Evolutionary conservation across 2,329 filamentous ascomycete genomes (phyloP).

Genomic region (Fusarium scirpi): DNA sequence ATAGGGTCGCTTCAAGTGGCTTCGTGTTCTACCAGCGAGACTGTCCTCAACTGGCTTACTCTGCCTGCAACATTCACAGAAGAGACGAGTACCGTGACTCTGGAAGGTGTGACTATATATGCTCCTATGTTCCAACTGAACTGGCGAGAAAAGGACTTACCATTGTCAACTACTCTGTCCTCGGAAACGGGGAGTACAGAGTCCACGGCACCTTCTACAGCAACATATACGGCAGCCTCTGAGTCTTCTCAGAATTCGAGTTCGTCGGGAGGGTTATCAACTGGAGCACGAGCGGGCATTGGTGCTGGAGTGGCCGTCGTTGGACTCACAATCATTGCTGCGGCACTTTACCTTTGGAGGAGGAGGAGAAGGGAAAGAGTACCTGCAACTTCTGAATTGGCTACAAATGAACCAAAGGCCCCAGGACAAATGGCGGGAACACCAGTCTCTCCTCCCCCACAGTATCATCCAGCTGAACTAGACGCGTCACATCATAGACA

Average conservation of each 20-base stretch:
- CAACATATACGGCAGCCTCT: no score
- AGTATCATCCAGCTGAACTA: background rate
- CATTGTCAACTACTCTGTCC: background rate
- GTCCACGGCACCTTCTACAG: no score
- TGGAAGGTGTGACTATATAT: background rate
- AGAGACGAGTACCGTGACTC: background rate
- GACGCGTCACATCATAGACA: background rate
- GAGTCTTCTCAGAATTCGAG: no score
- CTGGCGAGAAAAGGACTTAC: background rate
- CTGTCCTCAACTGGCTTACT: no score
- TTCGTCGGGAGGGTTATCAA: background rate
- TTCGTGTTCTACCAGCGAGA: no score
- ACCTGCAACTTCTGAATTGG: background rate
- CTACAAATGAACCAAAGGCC: background rate
- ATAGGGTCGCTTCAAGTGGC: no score
- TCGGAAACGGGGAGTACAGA: no score
- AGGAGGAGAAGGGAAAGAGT: background rate
- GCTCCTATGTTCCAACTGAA: background rate
- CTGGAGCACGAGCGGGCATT: background rate
- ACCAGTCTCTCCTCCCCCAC: background rate
- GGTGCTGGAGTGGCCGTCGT: background rate
- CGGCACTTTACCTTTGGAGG: background rate
- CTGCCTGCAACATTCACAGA: background rate
- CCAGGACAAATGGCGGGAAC: background rate
- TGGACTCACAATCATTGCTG: background rate